phyloP scores from a whole-genome alignment of 169 alveolate species.

The Plasmodium yoelii region DNA sequence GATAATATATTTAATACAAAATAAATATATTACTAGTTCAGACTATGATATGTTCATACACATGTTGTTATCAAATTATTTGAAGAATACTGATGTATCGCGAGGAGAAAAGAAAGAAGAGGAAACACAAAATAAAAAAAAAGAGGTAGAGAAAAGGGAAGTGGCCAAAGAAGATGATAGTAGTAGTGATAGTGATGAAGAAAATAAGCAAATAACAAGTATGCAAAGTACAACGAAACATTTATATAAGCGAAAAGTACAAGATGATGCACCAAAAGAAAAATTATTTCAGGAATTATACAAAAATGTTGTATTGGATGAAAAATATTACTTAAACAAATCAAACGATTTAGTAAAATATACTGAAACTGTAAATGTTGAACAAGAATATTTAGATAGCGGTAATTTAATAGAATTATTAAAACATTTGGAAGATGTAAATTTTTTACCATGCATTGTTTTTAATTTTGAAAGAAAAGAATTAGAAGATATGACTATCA shows the following conservation, averaged over 20 bases:
- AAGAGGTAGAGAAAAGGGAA: background rate
- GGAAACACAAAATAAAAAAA: background rate
- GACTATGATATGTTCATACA: constrained; percentile 73
- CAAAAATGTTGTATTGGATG: constrained; percentile 48
- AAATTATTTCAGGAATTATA: constrained; percentile 54
- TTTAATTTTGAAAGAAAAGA: constrained; percentile 90
- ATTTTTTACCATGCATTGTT: constrained; percentile 90
- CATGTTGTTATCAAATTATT: constrained; percentile 57
- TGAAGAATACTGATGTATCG: constrained; percentile 39
- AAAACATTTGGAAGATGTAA: constrained; percentile 84
- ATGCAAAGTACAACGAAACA: constrained; percentile 10
- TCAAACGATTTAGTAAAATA: constrained; percentile 67
- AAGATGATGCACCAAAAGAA: constrained; percentile 32
- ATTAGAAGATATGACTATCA: constrained; percentile 85
- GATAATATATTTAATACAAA: constrained; percentile 70
- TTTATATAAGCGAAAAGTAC: constrained; percentile 14
- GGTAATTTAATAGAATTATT: constrained; percentile 82
- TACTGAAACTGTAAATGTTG: constrained; percentile 75
- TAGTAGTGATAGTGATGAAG: background rate
- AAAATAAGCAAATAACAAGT: background rate
- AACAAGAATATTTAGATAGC: constrained; percentile 81
- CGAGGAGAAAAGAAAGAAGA: constrained; percentile 22
- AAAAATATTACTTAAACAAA: constrained; percentile 28
- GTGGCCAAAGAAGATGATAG: too few relatives aligned
- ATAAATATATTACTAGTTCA: constrained; percentile 46